Evolutionary conservation across 139 green algal genomes (phyloP).

Genomic region (Auxenochlorella protothecoides): DNA sequence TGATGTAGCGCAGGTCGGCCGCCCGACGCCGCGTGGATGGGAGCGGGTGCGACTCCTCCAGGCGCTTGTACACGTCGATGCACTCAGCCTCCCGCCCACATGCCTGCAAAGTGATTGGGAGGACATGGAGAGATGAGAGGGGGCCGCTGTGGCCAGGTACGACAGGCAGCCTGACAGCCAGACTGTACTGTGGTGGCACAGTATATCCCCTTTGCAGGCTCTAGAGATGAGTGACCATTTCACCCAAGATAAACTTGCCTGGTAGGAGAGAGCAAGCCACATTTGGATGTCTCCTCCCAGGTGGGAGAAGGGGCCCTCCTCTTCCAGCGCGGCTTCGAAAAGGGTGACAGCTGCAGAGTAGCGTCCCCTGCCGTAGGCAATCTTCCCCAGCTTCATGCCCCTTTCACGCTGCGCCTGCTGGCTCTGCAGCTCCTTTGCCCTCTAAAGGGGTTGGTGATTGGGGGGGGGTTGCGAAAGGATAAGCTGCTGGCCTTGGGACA

Average conservation of each 20-base stretch:
- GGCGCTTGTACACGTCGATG: constrained; percentile 56
- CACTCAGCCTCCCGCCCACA: constrained; percentile 56
- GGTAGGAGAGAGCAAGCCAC: constrained; percentile 78
- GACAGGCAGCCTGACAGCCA: neutral
- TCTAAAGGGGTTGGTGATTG: constrained; percentile 1
- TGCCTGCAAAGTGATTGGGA: constrained; percentile 38
- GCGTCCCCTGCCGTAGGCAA: constrained; percentile 37
- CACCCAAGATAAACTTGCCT: constrained; percentile 25
- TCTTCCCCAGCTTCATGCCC: constrained; percentile 32
- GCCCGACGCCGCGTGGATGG: constrained; percentile 26
- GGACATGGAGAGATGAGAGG: neutral
- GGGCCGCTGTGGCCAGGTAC: neutral
- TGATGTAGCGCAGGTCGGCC: constrained; percentile 59
- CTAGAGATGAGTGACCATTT: no score
- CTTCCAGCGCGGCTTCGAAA: constrained; percentile 49
- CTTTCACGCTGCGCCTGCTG: constrained; percentile 22
- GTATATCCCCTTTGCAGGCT: no score
- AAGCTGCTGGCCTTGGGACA: no score
- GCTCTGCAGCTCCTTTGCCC: constrained; percentile 30
- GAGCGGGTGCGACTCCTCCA: constrained; percentile 42
- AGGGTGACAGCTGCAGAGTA: constrained; percentile 39
- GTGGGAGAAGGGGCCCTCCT: constrained; percentile 35
- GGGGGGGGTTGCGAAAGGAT: neutral
- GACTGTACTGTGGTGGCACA: no score
- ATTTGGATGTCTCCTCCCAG: constrained; percentile 71